Evolutionary conservation across 2,329 filamentous ascomycete genomes (phyloP), one percentile per base, ranked within the genome.

Genomic region (Pochonia chlamydosporia): DNA sequence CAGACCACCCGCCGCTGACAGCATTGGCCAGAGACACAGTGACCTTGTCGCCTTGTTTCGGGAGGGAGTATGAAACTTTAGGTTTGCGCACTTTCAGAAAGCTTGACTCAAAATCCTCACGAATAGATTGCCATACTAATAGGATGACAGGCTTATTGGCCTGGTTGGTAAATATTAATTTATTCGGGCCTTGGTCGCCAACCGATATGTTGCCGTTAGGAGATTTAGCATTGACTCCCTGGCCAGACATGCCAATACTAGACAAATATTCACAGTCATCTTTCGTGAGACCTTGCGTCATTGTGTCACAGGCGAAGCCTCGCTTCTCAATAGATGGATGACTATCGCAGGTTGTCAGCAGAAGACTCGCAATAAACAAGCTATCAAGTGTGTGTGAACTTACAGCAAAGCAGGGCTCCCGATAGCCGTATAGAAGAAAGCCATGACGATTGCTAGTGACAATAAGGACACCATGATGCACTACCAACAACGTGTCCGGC

Each of bases 1-100:
- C 60, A 5, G 69, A 58, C 56, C 66, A 73, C n/a, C 62, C 70
- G 25, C 68, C 64, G 18, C 66, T 62, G 5, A 67, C 57, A 40
- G 58, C 60, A 40, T 61, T 57, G 23, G 59, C 65, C 40, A 67
- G 61, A 33, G 68, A 70, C 23, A 73, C 51, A 43, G 62, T 63
- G 48, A 67, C 58, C 26, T 44, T 56, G 50, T 63, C 51, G 49
- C 66, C 66, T 13, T 23, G 8, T 5, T 55, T 44, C 39, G 64
- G 61, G 44, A 74, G 56, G 9, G 66, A 64, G 50, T 69, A 62
- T 33, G 65, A 65, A 52, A 74, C 61, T 39, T 57, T 49, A n/a
- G 60, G 56, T 7, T 20, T 21, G 31, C 58, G 56, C 6, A 51
- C 54, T 51, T 61, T 61, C 53, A 64, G 55, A 39, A 62, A 63